Evolutionary conservation across 2,329 filamentous ascomycete genomes (phyloP).

Genomic region (Fusarium nanum): DNA sequence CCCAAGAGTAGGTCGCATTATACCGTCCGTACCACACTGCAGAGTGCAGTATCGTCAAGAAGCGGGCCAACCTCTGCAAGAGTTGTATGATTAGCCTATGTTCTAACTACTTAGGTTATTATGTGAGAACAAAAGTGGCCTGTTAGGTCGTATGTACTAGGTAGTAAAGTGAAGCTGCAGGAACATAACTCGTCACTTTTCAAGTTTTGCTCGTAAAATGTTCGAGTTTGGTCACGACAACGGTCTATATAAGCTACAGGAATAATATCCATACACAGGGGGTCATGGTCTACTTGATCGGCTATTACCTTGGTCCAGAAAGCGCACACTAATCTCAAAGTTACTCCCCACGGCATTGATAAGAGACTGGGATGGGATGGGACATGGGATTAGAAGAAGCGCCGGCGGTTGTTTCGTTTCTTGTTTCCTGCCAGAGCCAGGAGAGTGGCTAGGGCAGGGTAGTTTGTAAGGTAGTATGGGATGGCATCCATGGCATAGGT

Average conservation of each 20-base stretch:
- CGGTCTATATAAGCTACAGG: conserved; percentile 19
- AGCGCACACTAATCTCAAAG: conserved; percentile 11
- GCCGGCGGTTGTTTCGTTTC: conserved; percentile 48
- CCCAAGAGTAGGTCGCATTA: conserved; percentile 34
- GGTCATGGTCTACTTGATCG: conserved; percentile 13
- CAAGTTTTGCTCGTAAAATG: conserved; percentile 13
- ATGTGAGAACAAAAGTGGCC: conserved; percentile 17
- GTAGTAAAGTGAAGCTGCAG: conserved; percentile 19
- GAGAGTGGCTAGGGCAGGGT: conserved; percentile 41
- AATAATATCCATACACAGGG: conserved; percentile 5
- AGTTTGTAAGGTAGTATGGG: not conserved
- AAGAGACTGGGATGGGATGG: conserved; percentile 35
- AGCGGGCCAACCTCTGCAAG: conserved; percentile 26
- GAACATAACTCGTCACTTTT: conserved; percentile 43
- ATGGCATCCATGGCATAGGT: conserved; percentile 9
- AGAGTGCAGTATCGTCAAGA: conserved; percentile 8
- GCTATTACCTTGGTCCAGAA: not conserved
- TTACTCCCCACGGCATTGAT: not conserved
- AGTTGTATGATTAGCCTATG: conserved; percentile 17
- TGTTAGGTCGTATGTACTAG: conserved; percentile 20
- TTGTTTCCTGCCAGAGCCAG: conserved; percentile 40
- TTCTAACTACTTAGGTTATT: conserved; percentile 14
- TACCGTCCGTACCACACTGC: not conserved
- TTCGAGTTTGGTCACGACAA: conserved; percentile 14
- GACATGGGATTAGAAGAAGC: conserved; percentile 38